Evolutionary conservation across 305 asterid genomes (phyloP), one percentile per base, ranked within the genome.

Genomic region (Stenogyne calaminthoides): DNA sequence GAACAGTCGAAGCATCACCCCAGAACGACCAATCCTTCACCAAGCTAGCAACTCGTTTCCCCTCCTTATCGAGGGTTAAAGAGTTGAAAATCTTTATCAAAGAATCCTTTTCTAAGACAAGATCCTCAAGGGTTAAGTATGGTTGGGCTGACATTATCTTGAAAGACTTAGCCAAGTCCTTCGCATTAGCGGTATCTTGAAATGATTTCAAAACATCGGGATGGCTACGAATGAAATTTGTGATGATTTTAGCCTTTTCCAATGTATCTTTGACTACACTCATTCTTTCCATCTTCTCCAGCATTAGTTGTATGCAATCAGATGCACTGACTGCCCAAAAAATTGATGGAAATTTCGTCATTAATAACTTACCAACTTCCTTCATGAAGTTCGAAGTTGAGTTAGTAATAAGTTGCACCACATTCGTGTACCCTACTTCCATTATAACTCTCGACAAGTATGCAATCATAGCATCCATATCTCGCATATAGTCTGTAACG

Each of bases 261-360:
- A 91, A n/a, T 11, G 78, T 82, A 4, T 78, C 80, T 14, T 58
- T 62, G 5, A 93, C 39, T 0, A 16, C 18, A 60, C 82, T 67
- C 55, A 74, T 72, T 8, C 4, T 36, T 19, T 56, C 58, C 6
- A 91, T 39, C 20, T 83, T 84, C 77, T 84, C 88, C 65, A 91
- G 67, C 89, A 91, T 91, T 60, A 91, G 87, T 8, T 88, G 83
- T 2, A 91, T 68, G 76, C 94, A 93, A 55, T 68, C 74, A 18
- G 91, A 85, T 1, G 88, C 85, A 66, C 90, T 81, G 27, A 82
- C 83, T 0, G 92, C 81, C 96, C 95, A 89, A 70, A 86, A 88
- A 0, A 87, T 37, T 0, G 81, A 64, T 57, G 79, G 76, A 62
- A 79, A 60, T 51, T 78, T 87, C 15, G 84, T 80, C 78, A 55